Evolutionary conservation across 371 early-diverging fungal genomes (phyloP), one percentile per base, ranked within the genome.

Genomic region (Smittium culicis): DNA sequence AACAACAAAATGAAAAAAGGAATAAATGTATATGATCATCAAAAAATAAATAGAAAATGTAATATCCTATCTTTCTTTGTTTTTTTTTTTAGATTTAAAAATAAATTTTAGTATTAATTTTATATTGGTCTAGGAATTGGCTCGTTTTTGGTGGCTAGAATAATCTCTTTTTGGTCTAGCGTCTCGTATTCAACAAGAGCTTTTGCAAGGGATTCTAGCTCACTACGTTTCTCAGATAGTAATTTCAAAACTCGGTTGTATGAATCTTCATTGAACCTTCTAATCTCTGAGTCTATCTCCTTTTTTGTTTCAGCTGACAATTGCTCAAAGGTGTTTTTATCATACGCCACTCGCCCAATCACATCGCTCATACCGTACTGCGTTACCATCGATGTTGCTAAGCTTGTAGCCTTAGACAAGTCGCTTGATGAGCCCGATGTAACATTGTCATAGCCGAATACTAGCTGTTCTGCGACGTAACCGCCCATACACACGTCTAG

Each of bases 401-500:
- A 82, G 55, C 79, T 79, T 0, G 95, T 96, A 2, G 98, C 99
- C 61, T 92, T 86, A 66, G 87, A 81, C 73, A 98, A 82, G 74
- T 98, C 99, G 68, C 83, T 88, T 61, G 86, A 84, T 2, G 95
- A 93, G 5, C 99, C 99, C 34, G 93, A 90, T 0, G 97, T 94
- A 20, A 98, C 92, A 74, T 93, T 88, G 8, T 95, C 94, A 0
- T 79, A 68, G 11, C 98, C 98, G 82, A 87, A 94, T 17, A 97
- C 85, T 67, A 98, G 74, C 70, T 96, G 94, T 72, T 98, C 99
- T 1, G 97, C 98, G 1, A 89, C 91, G 3, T 96, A 83, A 3
- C 99, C 99, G 30, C 97, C 99, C 93, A 98, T 91, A 72, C 91
- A 88, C 8, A 98, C 94, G 75, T 98, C 98, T 28, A 98, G 74